Conservation (phyloP, 208 protist species). For the Leishmania aethiopica region DNA sequence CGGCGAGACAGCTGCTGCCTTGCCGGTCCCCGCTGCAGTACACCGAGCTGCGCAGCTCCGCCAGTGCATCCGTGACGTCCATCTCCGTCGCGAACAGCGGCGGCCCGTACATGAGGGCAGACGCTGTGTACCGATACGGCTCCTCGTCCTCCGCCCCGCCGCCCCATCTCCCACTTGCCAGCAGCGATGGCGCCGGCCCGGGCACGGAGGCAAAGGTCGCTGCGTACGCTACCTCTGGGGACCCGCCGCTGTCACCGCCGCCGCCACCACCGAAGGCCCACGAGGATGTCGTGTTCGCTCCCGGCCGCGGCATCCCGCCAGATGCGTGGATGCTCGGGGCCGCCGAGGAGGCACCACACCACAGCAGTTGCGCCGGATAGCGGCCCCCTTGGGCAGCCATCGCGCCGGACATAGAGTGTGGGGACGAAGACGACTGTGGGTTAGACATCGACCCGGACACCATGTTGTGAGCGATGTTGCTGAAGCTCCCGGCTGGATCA, state of each 20-base stretch:
- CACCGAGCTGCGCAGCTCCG: constrained; percentile 27
- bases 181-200: background rate
- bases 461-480: constrained; percentile 8
- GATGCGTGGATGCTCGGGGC: background rate
- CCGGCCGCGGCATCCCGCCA: background rate
- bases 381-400: background rate
- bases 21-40: constrained; percentile 20
- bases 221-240: background rate
- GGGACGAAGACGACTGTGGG: background rate
- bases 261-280: background rate
- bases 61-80: constrained; percentile 35
- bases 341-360: constrained; percentile 7
- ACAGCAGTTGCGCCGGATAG: constrained; percentile 4
- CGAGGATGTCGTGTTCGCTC: background rate
- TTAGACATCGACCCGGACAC: background rate
- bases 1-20: constrained; percentile 7
- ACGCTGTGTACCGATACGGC: background rate
- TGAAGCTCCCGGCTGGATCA: constrained; percentile 11
- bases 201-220: background rate
- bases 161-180: background rate
- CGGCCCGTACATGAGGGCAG: constrained; percentile 21
- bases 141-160: constrained; percentile 22
- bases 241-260: background rate
- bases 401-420: constrained; percentile 4
- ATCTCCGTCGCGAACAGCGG: constrained; percentile 35